Percentiles rank a stretch among this genome's conserved stretches.
phyloP scores from a whole-genome alignment of 2,329 filamentous ascomycete species.

The Hymenoscyphus fructigenus region DNA sequence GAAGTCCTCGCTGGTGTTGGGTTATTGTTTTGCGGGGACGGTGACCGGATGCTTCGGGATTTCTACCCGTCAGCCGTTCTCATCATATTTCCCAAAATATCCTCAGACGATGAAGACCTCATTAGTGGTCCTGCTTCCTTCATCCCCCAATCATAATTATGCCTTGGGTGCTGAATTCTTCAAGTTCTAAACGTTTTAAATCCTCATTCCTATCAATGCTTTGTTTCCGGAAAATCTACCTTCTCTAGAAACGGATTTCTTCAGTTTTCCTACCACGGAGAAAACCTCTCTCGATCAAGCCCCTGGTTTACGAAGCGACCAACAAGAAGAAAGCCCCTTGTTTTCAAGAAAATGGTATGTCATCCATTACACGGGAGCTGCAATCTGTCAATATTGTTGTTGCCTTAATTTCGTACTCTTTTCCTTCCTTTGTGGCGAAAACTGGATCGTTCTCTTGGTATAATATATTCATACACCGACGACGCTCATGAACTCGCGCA shows the following conservation, averaged over 20 bases:
- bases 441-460: neutral
- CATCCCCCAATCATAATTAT: neutral
- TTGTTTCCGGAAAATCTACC: neutral
- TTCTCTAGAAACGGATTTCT: too few species aligned
- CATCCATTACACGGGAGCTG: too few species aligned
- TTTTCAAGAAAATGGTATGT: neutral
- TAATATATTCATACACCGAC: neutral
- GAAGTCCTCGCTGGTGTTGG: neutral
- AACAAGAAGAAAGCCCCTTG: neutral
- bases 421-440: neutral
- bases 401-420: neutral
- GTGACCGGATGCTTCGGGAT: neutral
- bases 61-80: neutral
- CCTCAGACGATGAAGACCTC: neutral
- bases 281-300: neutral
- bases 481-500: too few species aligned
- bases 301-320: neutral
- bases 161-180: neutral
- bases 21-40: neutral
- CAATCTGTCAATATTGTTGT: neutral
- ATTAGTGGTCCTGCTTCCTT: neutral
- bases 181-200: neutral
- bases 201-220: neutral
- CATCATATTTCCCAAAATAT: neutral
- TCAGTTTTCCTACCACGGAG: too few species aligned